Base-by-base conservation (phyloP, 2,329 filamentous ascomycete genomes). In the Aspergillus eucalypticola region DNA sequence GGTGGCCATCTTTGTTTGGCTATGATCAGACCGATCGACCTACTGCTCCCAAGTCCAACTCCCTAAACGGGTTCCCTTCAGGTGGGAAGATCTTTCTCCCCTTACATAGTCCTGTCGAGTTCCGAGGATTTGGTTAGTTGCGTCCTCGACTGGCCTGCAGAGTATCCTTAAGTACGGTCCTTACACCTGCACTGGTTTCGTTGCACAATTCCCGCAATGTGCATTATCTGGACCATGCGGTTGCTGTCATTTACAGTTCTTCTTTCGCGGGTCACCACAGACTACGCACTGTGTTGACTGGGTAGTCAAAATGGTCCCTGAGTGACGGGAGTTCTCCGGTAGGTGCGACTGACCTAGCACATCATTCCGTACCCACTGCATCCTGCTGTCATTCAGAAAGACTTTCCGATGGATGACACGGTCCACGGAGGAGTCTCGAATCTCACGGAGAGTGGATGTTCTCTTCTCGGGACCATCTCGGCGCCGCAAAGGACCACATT, bases 1-100 rank as follows among this genome's bases (percentile, higher is more conserved):
- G 57, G 4, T 50, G 46, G 15, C n/a, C 25, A 25, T 39, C 41
- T 21, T 42, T 17, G 23, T 25, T 39, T 21, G 19, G 35, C 7
- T 21, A 39, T 23, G 51, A 54, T 39, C 35, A 29, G 35, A 42
- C 10, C 52, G 52, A 54, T 54, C 52, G 35, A 21, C 21, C 41
- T 5, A 39, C 35, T 54, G 54, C 83, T 72, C 51, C 86, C 86
- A 86, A 88, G 7, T 32, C 10, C 32, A 35, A 35, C 32, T 35
- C 10, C 25, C 25, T n/a, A 23, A 27, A 29, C 25, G 3, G 15
- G n/a, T 15, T n/a, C 4, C 25, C 46, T 15, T 50, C 23, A 2
- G 32, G 32, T 35, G 32, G 29, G 32, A 10, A 29, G 46, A 29
- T 50, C 46, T 32, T 25, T 50, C n/a, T 50, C 46, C 25, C 44